Evolutionary conservation across 2,329 filamentous ascomycete species (phyloP).

Genomic region (Boeremia exigua): DNA sequence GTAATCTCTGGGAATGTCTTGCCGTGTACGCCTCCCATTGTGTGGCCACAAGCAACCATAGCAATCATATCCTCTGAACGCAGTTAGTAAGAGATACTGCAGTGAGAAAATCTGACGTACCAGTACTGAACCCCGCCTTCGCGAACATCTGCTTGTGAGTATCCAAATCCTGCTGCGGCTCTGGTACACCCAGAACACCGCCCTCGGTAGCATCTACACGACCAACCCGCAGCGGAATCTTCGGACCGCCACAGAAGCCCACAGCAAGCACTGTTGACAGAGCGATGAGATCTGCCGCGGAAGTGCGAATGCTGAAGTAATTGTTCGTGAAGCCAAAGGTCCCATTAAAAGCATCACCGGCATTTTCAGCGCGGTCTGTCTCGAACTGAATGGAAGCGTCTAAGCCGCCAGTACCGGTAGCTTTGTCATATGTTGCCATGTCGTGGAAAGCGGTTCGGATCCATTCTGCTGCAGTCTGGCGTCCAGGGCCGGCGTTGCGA

Average conservation of each 20-base stretch:
- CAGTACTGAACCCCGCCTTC: conserved; percentile 37
- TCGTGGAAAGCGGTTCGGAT: conserved; percentile 47
- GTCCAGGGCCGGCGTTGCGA: conserved; percentile 23
- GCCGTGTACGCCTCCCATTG: conserved; percentile 45
- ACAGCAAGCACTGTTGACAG: conserved; percentile 39
- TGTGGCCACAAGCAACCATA: conserved; percentile 46
- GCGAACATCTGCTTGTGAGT: conserved; percentile 38
- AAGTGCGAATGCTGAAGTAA: conserved; percentile 27
- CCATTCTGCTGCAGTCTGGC: conserved; percentile 38
- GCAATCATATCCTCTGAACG: conserved; percentile 29
- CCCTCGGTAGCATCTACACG: conserved; percentile 42
- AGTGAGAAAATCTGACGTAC: conserved; percentile 17
- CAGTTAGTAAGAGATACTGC: background rate
- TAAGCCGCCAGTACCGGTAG: conserved; percentile 39
- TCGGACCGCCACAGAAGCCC: conserved; percentile 37
- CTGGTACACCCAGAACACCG: conserved; percentile 39
- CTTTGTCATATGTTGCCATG: conserved; percentile 37
- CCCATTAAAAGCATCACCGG: conserved; percentile 41
- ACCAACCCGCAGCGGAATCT: conserved; percentile 40
- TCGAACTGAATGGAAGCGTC: conserved; percentile 47
- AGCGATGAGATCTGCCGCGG: conserved; percentile 43
- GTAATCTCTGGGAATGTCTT: conserved; percentile 38
- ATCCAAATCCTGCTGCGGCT: conserved; percentile 40
- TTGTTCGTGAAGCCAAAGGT: conserved; percentile 38
- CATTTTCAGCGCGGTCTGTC: conserved; percentile 35